Evolutionary conservation across 2,329 filamentous ascomycete genomes (phyloP).

Genomic region (Alternaria gaisen): DNA sequence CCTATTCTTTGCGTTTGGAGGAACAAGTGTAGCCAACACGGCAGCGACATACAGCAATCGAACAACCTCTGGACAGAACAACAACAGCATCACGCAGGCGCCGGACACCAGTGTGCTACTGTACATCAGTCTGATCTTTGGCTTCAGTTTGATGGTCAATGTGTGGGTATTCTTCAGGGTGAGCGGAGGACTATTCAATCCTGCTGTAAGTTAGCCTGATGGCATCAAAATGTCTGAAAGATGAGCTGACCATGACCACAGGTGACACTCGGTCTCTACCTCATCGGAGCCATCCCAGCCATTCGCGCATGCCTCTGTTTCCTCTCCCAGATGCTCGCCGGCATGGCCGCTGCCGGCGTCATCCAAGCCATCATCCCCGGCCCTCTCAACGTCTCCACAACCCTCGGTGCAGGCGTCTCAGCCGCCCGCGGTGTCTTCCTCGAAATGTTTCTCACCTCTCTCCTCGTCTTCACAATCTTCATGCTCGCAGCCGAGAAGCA

Average conservation of each 20-base stretch:
- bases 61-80: conserved; percentile 28
- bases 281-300: conserved; percentile 40
- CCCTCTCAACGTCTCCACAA: conserved; percentile 47
- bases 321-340: conserved; percentile 48
- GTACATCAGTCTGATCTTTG: conserved; percentile 51
- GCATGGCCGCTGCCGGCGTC: conserved; percentile 49
- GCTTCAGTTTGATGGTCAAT: conserved; percentile 51
- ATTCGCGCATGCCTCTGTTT: conserved; percentile 45
- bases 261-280: conserved; percentile 50
- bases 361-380: conserved; percentile 49
- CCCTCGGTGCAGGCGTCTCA: conserved; percentile 42
- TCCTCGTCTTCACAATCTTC: conserved; percentile 54
- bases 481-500: conserved; percentile 79
- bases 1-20: conserved; percentile 52
- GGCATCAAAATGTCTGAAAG: not conserved
- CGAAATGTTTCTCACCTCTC: conserved; percentile 52
- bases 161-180: conserved; percentile 54
- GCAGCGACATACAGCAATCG: conserved; percentile 33
- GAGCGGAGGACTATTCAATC: conserved; percentile 52
- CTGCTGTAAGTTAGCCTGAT: conserved; percentile 44
- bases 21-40: conserved; percentile 50
- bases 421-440: conserved; percentile 50
- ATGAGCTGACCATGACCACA: conserved; percentile 8
- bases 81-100: conserved; percentile 39
- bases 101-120: conserved; percentile 46